Evolutionary conservation across 805 yeast species (phyloP).

Genomic region (Ogataea methylovora): DNA sequence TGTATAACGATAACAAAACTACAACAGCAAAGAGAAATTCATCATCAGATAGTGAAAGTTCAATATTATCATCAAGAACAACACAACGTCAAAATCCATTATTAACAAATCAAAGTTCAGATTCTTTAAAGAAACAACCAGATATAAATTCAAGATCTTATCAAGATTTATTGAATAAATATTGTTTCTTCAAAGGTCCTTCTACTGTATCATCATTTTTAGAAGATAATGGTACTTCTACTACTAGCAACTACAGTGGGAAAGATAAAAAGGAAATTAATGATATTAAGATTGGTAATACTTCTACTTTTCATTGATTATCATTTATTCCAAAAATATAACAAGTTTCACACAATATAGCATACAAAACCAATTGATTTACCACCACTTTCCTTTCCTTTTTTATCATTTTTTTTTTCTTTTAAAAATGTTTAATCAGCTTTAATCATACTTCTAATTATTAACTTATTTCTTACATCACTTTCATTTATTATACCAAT

Average conservation of each 20-base stretch:
- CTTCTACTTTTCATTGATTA: constrained; percentile 16
- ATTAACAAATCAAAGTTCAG: no score
- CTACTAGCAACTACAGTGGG: no score
- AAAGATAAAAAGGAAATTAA: constrained; percentile 9
- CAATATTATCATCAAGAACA: no score
- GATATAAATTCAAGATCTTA: constrained; percentile 44
- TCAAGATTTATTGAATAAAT: constrained; percentile 48
- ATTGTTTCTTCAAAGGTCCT: constrained; percentile 48
- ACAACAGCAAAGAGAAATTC: neutral
- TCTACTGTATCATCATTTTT: constrained; percentile 25
- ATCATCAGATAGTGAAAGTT: no score
- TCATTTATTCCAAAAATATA: neutral
- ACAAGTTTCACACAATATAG: neutral
- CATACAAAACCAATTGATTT: no score
- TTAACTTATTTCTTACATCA: neutral
- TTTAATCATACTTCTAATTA: neutral
- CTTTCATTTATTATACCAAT: no score
- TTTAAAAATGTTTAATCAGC: no score
- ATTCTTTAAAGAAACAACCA: constrained; percentile 17
- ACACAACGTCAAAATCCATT: no score
- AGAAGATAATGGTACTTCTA: no score
- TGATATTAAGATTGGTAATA: constrained; percentile 10
- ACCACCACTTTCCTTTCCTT: neutral
- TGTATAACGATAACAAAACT: no score
- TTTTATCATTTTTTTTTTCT: neutral